Base-by-base conservation (phyloP, 345 rosid species). In the Aegle marmelos region DNA sequence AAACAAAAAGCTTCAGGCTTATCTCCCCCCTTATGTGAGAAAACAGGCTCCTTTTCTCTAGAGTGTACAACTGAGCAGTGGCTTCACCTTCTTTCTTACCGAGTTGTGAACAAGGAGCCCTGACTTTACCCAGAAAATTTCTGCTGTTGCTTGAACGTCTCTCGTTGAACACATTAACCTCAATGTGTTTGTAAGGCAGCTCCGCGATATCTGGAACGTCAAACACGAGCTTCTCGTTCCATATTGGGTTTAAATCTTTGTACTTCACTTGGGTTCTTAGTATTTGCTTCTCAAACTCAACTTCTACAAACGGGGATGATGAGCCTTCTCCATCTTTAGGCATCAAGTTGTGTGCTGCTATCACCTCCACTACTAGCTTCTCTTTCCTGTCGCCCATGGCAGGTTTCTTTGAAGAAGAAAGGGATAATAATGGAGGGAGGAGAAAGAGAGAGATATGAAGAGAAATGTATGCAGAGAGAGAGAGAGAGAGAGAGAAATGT, bases 311-410 rank as follows among this genome's bases (percentile, higher is more conserved):
- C 1, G 97, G 88, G 2, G 94, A 90, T 1, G 94, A 86, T 0
- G 97, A 92, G 0, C 97, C 92, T 84, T 92, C 93, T 2, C 94
- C 94, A 27, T 92, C 97, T 82, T 92, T 92, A 6, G 97, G 93
- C 88, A 92, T 90, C 60, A 92, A 78, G 88, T 90, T 90, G 80
- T 89, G 94, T 0, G 97, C 94, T 5, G 86, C 93, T 19, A 88
- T 83, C 36, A 89, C 87, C 80, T 90, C 94, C 79, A 89, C 94
- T 57, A 92, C 90, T 25, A 92, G 85, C 87, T 88, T 89, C 80
- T 89, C 91, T 68, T 85, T 86, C 25, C 87, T 79, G 70, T 70
- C 34, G 33, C 79, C 68, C 75, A 77, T 86, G 68, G 79, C 59
- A 60, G 34, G 58, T 16, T 6, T 14, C 66, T 34, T 31, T 21